phyloP scores from a whole-genome alignment of 2,329 filamentous ascomycete genomes.

The Cryphonectria nitschkei region DNA sequence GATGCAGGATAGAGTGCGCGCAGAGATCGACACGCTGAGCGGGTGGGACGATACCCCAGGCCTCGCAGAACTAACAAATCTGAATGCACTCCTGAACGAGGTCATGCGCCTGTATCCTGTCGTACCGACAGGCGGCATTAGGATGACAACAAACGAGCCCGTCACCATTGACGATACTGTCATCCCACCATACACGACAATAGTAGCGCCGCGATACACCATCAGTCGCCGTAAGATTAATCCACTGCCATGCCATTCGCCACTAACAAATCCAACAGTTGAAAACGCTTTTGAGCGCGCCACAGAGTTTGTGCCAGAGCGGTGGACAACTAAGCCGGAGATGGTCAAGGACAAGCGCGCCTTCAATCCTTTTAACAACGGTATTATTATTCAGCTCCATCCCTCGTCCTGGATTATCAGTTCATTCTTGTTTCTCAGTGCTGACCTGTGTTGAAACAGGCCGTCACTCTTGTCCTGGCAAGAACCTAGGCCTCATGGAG shows the following conservation, averaged over 20 bases:
- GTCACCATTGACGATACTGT: neutral
- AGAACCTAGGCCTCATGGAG: neutral
- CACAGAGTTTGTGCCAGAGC: neutral
- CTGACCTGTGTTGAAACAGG: neutral
- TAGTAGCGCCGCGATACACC: neutral
- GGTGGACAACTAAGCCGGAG: neutral
- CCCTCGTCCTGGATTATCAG: neutral
- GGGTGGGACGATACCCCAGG: neutral
- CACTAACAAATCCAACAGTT: neutral
- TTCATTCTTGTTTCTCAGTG: neutral
- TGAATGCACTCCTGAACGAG: neutral
- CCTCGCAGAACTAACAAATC: neutral
- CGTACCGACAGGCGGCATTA: neutral
- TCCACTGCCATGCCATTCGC: neutral
- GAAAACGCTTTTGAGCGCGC: neutral
- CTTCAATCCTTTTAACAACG: neutral
- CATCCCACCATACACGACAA: constrained; percentile 4
- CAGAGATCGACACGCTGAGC: constrained; percentile 1
- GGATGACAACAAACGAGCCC: neutral
- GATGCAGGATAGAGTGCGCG: neutral
- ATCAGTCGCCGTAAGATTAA: neutral
- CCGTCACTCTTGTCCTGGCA: neutral
- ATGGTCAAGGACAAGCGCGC: constrained; percentile 1
- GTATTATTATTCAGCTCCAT: neutral
- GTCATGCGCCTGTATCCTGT: constrained; percentile 2